Conservation (phyloP, 306 rosid genomes). For the Quercus cerris region DNA sequence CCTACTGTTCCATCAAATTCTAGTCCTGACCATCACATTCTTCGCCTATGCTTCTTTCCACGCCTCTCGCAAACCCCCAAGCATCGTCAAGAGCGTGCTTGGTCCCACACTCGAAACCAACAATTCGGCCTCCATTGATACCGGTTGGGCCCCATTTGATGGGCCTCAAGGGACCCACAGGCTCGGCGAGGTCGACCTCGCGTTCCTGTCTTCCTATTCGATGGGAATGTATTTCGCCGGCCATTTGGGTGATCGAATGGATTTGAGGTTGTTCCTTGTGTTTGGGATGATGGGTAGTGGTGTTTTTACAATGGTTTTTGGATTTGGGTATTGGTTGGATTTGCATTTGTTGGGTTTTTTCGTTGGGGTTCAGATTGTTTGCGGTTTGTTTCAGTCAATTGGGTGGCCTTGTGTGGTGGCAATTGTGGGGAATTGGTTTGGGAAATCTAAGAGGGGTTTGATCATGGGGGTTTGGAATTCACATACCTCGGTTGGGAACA, state of each 20-base stretch:
- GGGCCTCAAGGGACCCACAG: slow-evolving; percentile 64
- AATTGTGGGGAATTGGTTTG: slow-evolving; percentile 82
- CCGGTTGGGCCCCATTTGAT: slow-evolving; percentile 85
- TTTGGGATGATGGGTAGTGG: slow-evolving; percentile 95
- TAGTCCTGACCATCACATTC: slow-evolving; percentile 61
- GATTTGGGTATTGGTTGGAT: slow-evolving; percentile 82
- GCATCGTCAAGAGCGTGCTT: slow-evolving; percentile 90
- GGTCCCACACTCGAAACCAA: slow-evolving; percentile 58
- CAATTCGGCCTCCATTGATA: slow-evolving; percentile 36
- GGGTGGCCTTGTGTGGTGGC: slow-evolving; percentile 99
- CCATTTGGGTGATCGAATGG: slow-evolving; percentile 76
- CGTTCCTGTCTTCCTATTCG: slow-evolving; percentile 71
- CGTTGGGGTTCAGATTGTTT: slow-evolving; percentile 63
- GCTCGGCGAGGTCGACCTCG: slow-evolving; percentile 87
- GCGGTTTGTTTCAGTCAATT: slow-evolving; percentile 92
- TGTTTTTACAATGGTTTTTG: slow-evolving; percentile 60
- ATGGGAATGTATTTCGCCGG: slow-evolving; percentile 89
- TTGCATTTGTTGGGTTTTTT: slow-evolving; percentile 72
- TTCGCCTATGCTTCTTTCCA: slow-evolving; percentile 84
- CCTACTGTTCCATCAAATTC: slow-evolving; percentile 57
- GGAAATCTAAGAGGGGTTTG: slow-evolving; percentile 80
- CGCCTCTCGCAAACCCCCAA: slow-evolving; percentile 87
- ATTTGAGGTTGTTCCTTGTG: slow-evolving; percentile 76
- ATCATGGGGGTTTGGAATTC: slow-evolving; percentile 95
- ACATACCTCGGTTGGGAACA: slow-evolving; percentile 87